Percentiles rank a stretch among this genome's conserved stretches.
Conservation (phyloP, 352 stramenopile species). For the Globisporangium camurandrum region DNA sequence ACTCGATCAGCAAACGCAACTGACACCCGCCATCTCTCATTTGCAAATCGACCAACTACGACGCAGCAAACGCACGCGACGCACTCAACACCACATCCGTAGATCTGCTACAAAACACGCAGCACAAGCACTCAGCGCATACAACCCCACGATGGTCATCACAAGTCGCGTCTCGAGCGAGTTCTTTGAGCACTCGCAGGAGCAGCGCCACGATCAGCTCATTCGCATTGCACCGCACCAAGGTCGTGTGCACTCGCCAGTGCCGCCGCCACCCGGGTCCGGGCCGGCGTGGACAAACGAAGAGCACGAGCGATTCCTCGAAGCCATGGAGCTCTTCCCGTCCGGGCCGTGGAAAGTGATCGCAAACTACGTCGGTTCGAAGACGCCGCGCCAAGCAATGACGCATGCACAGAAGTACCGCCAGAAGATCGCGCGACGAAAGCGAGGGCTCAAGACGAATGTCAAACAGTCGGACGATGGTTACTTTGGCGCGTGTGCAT, state of each 20-base stretch:
- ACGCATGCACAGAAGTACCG: conserved; percentile 25
- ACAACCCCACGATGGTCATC: conserved; percentile 9
- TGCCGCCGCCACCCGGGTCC: not conserved
- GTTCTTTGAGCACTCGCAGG: conserved; percentile 11
- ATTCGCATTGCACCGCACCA: conserved; percentile 17
- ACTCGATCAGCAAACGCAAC: too few relatives aligned
- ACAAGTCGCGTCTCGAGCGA: conserved; percentile 13
- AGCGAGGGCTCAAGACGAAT: conserved; percentile 14
- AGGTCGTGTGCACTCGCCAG: conserved; percentile 1
- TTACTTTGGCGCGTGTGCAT: not conserved
- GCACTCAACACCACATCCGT: not conserved
- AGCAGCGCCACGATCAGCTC: conserved; percentile 8
- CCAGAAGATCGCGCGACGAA: conserved; percentile 17
- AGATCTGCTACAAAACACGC: not conserved
- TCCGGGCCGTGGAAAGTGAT: conserved; percentile 21
- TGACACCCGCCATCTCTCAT: too few relatives aligned
- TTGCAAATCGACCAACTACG: too few relatives aligned
- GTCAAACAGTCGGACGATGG: conserved; percentile 4
- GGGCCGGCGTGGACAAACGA: conserved; percentile 16
- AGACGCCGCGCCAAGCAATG: conserved; percentile 19
- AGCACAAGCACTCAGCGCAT: not conserved
- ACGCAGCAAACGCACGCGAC: too few relatives aligned
- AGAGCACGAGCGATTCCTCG: conserved; percentile 19
- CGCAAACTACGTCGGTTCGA: conserved; percentile 17
- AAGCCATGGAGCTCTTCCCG: conserved; percentile 21